Base-by-base conservation (phyloP, 1,284 basidiomycete species). In the Ustilago tritici region DNA sequence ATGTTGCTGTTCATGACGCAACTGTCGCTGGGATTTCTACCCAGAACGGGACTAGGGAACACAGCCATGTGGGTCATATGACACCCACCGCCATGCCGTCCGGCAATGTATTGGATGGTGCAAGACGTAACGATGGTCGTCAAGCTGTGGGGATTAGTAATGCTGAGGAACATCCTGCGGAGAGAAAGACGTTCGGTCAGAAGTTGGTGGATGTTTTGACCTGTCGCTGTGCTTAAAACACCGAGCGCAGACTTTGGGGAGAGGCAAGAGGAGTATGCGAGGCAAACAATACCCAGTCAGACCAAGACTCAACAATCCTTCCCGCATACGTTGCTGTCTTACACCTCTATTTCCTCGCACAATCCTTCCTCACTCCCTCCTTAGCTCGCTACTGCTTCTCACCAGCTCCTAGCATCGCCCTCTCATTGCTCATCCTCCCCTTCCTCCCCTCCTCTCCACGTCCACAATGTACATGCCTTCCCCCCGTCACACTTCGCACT, bases 161-260 rank as follows among this genome's bases (percentile, higher is more conserved):
- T 73, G 86, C 62, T 23, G 79, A 78, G n/a, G 65, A 74, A 31
- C 75, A 81, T 61, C 79, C 77, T 1, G 78, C 76, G 11, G 81
- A 81, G 54, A 66, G 82, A 36, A 74, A 79, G 63, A 75, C 74
- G 41, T 82, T 83, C 59, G 86, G 86, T 7, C 81, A 84, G 72
- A 86, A 85, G 72, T 65, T 87, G 36, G 76, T 85, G 19, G 80
- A 82, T 43, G 70, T 87, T 41, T 66, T 87, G 49, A 87, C 86
- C 3, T 87, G 87, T 65, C 78, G 86, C 41, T 87, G 87, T 60
- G 82, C 66, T 43, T 86, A 78, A 55, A 55, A 17, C 23, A 9
- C 6, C n/a, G 1, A 28, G 19, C n/a, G 10, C 46, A 7, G 28
- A 10, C n/a, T 7, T 11, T 8, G 14, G 15, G 14, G 0, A 49